Conservation (phyloP, 176 grass and related monocot species). For the Triticum timopheevii region DNA sequence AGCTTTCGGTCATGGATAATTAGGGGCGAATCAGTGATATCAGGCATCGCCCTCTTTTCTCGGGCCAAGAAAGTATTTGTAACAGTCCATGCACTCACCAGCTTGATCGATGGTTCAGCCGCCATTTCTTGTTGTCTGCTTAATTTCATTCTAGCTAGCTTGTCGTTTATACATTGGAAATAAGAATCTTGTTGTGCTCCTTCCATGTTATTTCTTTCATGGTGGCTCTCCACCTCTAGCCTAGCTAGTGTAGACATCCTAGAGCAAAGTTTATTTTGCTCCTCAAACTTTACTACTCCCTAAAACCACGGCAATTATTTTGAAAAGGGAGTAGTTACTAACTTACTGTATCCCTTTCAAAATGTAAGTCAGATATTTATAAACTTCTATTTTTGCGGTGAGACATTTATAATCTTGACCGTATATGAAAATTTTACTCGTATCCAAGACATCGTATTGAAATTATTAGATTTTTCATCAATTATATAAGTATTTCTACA, state of each 20-base stretch:
- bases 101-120: not conserved
- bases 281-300: not conserved
- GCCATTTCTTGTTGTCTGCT: not conserved
- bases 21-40: not conserved
- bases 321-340: no score
- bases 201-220: not conserved
- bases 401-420: no score
- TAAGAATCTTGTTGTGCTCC: not conserved
- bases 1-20: not conserved
- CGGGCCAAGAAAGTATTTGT: not conserved
- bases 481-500: no score
- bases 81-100: not conserved
- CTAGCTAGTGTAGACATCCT: not conserved
- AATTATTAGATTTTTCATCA: no score
- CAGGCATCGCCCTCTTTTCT: not conserved
- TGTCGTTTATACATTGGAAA: not conserved
- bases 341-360: no score
- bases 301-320: no score
- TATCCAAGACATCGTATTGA: no score
- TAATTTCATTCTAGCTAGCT: not conserved
- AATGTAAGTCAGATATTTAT: no score
- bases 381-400: no score
- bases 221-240: not conserved
- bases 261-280: not conserved
- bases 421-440: no score